Evolutionary conservation across 129 eudicot species (phyloP), one percentile per base, ranked within the genome.

Genomic region (Lactuca saligna): DNA sequence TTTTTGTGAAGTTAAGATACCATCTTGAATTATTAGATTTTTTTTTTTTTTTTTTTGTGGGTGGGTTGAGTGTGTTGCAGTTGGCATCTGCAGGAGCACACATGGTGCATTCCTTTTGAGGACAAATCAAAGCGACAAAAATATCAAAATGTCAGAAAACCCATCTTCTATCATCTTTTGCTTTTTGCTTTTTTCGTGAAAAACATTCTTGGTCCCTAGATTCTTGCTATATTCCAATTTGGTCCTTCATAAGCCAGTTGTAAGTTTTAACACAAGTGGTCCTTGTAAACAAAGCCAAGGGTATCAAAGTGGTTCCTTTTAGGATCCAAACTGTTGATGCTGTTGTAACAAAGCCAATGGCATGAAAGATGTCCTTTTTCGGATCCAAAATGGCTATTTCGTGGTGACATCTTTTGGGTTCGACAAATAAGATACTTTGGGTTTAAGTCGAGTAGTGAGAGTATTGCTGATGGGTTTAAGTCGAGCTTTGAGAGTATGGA

Each of bases 31-130:
- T 13, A 29, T 67, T 4, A 29, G 44, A 39, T 39, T 39, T 39
- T 5, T 38, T n/a, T n/a, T n/a, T n/a, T n/a, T 39, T 39, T 39
- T 5, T 39, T 7, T 65, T 65, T 11, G 16, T 17, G 48, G 51
- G 63, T 71, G 37, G 75, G 75, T 54, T 29, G 75, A 50, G 67
- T 62, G 77, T 65, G 66, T 17, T 54, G 77, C 64, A 53, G 77
- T 73, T 63, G 77, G 63, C 63, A 73, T 63, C 49, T 73, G 78
- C 78, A 73, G 70, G 54, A 53, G 38, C 56, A 73, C 71, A 73
- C 78, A 73, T 73, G 78, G 64, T 72, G 70, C 78, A 31, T 55
- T 66, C 71, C 78, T 73, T 73, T 73, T 72, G 17, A 59, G 44
- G 35, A 59, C 44, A 34, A 5, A 29, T 61, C 78, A 63, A 63